phyloP scores from a whole-genome alignment of 345 rosid genomes.

The Durio zibethinus region DNA sequence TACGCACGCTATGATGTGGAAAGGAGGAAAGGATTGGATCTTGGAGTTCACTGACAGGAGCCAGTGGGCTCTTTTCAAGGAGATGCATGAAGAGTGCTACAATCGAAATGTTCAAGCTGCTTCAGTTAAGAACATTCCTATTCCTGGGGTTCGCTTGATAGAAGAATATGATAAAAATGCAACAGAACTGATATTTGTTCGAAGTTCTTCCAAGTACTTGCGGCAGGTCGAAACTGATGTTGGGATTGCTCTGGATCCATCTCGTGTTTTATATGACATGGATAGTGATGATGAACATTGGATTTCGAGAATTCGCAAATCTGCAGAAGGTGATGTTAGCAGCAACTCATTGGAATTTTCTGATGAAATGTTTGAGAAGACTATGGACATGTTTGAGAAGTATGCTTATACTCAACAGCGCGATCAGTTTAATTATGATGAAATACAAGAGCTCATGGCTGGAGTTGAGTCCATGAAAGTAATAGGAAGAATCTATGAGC shows the following conservation, averaged over 20 bases:
- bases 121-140: slow-evolving; percentile 81
- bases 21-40: slow-evolving; percentile 95
- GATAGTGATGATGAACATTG: slow-evolving; percentile 93
- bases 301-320: slow-evolving; percentile 39
- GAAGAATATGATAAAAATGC: slow-evolving; percentile 60
- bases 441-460: slow-evolving; percentile 59
- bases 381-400: slow-evolving; percentile 83
- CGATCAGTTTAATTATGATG: slow-evolving; percentile 61
- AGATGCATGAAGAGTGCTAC: slow-evolving; percentile 98
- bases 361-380: slow-evolving; percentile 72
- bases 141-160: slow-evolving; percentile 77
- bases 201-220: slow-evolving; percentile 53
- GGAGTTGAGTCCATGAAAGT: slow-evolving; percentile 54
- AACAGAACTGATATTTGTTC: slow-evolving; percentile 44
- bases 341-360: slow-evolving; percentile 38
- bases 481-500: slow-evolving; percentile 48
- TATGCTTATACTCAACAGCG: slow-evolving; percentile 66
- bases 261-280: slow-evolving; percentile 80
- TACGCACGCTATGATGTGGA: slow-evolving; percentile 99
- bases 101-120: slow-evolving; percentile 82
- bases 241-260: slow-evolving; percentile 87
- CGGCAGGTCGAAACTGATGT: slow-evolving; percentile 85
- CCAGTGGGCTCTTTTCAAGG: slow-evolving; percentile 91
- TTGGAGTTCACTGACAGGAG: slow-evolving; percentile 87
- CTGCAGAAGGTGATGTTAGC: slow-evolving; percentile 41